phyloP scores from a whole-genome alignment of 345 rosid genomes.

The Aquilaria yunnanensis region DNA sequence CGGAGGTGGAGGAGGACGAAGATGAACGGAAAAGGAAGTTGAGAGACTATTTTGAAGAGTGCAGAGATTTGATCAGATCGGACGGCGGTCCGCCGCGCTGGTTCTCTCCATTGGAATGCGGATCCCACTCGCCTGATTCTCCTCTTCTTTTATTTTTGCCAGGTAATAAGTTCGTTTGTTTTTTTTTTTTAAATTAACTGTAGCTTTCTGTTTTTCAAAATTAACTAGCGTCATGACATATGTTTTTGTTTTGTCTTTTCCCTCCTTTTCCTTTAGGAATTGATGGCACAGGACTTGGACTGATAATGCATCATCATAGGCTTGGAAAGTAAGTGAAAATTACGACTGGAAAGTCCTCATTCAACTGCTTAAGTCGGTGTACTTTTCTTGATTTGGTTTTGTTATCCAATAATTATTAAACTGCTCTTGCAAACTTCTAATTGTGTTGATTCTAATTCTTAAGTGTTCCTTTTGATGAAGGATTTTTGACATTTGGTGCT shows the following conservation, averaged over 20 bases:
- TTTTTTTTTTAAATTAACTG: background rate
- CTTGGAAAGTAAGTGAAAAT: conserved; percentile 48
- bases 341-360: too few relatives aligned
- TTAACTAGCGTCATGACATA: background rate
- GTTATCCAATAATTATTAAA: too few relatives aligned
- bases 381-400: too few relatives aligned
- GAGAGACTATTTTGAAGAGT: conserved; percentile 29
- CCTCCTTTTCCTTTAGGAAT: conserved; percentile 34
- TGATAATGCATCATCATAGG: conserved; percentile 42
- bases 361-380: too few relatives aligned
- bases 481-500: conserved; percentile 56
- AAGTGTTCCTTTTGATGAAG: conserved; percentile 16
- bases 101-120: conserved; percentile 47
- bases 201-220: background rate
- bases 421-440: too few relatives aligned
- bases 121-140: conserved; percentile 19
- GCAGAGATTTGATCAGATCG: conserved; percentile 22
- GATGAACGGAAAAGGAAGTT: conserved; percentile 23
- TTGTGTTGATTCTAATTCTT: background rate
- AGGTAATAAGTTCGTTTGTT: conserved; percentile 18
- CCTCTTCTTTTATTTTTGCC: conserved; percentile 50
- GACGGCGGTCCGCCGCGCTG: conserved; percentile 58
- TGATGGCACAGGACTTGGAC: conserved; percentile 89
- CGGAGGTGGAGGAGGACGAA: conserved; percentile 3
- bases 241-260: background rate